These are phyloP conservation scores for Colletotrichum lini DNA, from an alignment of 2,329 filamentous ascomycete species.

Conservation along the genomic window DNA sequence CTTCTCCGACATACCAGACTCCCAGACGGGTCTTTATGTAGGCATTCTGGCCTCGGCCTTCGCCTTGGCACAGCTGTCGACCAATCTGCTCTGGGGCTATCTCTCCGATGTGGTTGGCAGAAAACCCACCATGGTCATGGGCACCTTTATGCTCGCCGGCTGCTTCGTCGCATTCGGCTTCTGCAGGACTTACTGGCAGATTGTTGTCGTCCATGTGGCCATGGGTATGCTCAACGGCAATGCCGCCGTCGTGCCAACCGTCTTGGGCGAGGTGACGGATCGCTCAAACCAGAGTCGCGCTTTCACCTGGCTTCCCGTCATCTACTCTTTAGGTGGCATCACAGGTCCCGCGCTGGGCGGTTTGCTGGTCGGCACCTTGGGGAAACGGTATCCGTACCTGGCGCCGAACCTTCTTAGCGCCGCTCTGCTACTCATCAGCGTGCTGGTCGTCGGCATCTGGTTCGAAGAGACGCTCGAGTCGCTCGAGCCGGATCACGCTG, in stretches of 20 bases:
- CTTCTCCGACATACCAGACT: constrained; percentile 83
- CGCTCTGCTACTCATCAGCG: constrained; percentile 77
- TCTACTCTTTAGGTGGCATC: constrained; percentile 96
- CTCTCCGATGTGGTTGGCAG: constrained; percentile 83
- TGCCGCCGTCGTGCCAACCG: constrained; percentile 92
- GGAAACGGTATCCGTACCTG: constrained; percentile 83
- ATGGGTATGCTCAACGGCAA: constrained; percentile 98
- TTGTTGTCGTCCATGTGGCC: constrained; percentile 85
- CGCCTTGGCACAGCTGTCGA: constrained; percentile 90
- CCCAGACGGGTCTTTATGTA: constrained; percentile 87
- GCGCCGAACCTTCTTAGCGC: constrained; percentile 87
- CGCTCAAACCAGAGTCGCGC: constrained; percentile 93
- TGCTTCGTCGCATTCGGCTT: constrained; percentile 93
- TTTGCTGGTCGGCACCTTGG: constrained; percentile 76
- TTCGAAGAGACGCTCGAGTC: constrained; percentile 88
- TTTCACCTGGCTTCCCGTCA: constrained; percentile 93
- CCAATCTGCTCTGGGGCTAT: constrained; percentile 93
- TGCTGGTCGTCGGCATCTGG: constrained; percentile 82
- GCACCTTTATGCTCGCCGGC: constrained; percentile 84
- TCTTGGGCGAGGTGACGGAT: constrained; percentile 94
- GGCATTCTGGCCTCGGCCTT: constrained; percentile 92
- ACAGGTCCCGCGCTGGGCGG: constrained; percentile 94
- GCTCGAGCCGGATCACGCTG: constrained; percentile 50
- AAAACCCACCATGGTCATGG: constrained; percentile 86
- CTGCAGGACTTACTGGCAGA: constrained; percentile 85